Evolutionary conservation across 2,329 filamentous ascomycete species (phyloP), one percentile per base, ranked within the genome.

Genomic region (Paraconiothyrium sp.): DNA sequence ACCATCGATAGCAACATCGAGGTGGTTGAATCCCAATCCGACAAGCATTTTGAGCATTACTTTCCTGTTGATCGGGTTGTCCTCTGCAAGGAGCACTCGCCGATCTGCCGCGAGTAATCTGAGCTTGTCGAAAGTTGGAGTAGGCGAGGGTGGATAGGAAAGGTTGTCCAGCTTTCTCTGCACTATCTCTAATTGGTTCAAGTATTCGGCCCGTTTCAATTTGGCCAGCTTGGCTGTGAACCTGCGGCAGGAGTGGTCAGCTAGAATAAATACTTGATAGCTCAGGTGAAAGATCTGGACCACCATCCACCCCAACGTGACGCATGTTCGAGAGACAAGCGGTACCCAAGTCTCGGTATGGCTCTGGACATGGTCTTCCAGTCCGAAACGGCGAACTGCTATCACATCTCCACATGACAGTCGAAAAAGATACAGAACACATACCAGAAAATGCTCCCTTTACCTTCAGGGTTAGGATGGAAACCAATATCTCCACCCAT

Each of bases 401-500:
- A 7, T 20, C 20, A 22, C 11, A 46, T 10, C 7, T 11, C 8
- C 22, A 44, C n/a, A 20, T 22, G 22, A 24, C 58, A 86, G 82
- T 83, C 82, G 86, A 62, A 87, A 86, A 0, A 72, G 10, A 54
- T 13, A 1, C 16, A 32, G 32, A 9, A 22, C 2, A 54, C 50
- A 8, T 59, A 59, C 61, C 61, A 60, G 37, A 60, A 60, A 2
- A 84, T 66, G 66, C 84, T 86, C 8, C 85, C 85, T 1, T 71
- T 72, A 2, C 78, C 76, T 13, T 82, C 78, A 0, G 80, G 79
- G 55, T 86, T 86, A 0, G 80, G 76, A 30, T 73, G 73, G 64
- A 80, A 84, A 4, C 83, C 83, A 20, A 86, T 81, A 3, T 80
- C 73, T 1, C 87, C 87, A 24, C 83, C 84, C 85, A 88, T 87